A percentile compares a stretch with the other conserved stretches of the same genome.
These are phyloP conservation scores for Apiospora saccharicola DNA, from an alignment of 2,329 filamentous ascomycete genomes.

Conservation along the genomic window DNA sequence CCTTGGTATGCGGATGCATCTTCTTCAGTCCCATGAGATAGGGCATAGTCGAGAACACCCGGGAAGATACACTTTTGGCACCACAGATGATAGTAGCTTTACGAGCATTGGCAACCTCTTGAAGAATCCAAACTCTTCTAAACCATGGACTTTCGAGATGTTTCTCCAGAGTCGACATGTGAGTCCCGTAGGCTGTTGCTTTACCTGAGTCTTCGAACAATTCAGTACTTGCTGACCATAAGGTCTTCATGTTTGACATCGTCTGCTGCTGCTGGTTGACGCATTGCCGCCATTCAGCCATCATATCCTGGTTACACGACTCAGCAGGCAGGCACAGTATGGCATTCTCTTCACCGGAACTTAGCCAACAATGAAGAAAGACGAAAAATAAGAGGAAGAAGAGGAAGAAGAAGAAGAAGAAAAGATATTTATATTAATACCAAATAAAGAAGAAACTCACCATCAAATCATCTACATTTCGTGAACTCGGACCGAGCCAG, in stretches of 20 bases:
- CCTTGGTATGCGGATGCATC: background rate
- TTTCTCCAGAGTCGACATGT: background rate
- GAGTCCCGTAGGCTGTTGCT: fast-evolving
- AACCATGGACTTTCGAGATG: background rate
- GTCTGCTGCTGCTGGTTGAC: too few species aligned
- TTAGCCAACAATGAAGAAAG: too few species aligned
- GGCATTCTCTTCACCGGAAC: too few species aligned
- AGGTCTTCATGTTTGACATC: background rate
- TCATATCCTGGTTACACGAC: background rate
- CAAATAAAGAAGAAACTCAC: too few species aligned
- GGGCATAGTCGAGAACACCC: background rate
- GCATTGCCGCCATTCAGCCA: background rate
- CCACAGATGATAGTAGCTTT: background rate
- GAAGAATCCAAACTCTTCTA: slow-evolving; percentile 19
- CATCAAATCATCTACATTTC: background rate
- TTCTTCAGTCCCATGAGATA: background rate
- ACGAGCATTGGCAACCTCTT: slow-evolving; percentile 23
- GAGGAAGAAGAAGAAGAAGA: background rate
- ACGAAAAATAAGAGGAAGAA: too few species aligned
- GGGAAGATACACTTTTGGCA: background rate
- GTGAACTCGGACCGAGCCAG: slow-evolving; percentile 28
- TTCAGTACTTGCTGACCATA: background rate
- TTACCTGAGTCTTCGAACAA: too few species aligned
- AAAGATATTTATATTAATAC: too few species aligned
- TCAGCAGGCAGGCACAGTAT: background rate